Percentiles rank a stretch among this genome's conserved stretches.
Evolutionary conservation across 257 asterid species (phyloP).

Genomic region (Rauvolfia tetraphylla): DNA sequence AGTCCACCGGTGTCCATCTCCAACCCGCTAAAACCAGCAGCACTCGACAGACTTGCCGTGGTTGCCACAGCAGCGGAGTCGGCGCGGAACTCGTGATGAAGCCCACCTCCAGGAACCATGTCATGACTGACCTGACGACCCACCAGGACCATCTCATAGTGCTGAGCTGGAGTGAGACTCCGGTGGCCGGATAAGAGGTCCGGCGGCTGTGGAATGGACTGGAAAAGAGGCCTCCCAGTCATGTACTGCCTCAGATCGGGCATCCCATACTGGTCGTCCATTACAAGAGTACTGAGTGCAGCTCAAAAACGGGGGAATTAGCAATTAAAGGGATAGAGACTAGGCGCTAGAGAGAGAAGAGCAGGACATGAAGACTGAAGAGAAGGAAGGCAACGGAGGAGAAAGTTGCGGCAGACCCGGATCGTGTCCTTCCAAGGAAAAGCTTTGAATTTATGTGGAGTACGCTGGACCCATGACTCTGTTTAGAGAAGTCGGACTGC

Average conservation of each 20-base stretch:
- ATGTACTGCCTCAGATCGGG: conserved; percentile 70
- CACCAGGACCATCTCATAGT: conserved; percentile 48
- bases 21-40: conserved; percentile 32
- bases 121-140: conserved; percentile 11
- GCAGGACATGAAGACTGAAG: not conserved
- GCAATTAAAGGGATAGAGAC: not conserved
- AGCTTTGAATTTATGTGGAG: conserved; percentile 45
- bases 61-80: conserved; percentile 32
- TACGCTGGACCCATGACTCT: conserved; percentile 49
- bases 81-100: conserved; percentile 40
- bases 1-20: conserved; percentile 39
- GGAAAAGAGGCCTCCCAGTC: conserved; percentile 47
- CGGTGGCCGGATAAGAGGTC: conserved; percentile 48
- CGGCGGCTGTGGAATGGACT: conserved; percentile 40
- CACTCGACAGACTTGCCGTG: conserved; percentile 18
- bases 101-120: conserved; percentile 19
- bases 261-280: conserved; percentile 81
- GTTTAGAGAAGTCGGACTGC: conserved; percentile 9
- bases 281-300: conserved; percentile 4
- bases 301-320: too few species aligned
- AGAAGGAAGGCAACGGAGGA: conserved; percentile 32
- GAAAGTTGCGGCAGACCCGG: conserved; percentile 89
- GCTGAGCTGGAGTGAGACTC: conserved; percentile 28
- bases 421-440: conserved; percentile 60
- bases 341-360: conserved; percentile 9